A percentile compares a stretch with the other conserved stretches of the same genome.
These are phyloP conservation scores for Barbarea vulgaris DNA, from an alignment of 345 rosid species.

Conservation along the genomic window DNA sequence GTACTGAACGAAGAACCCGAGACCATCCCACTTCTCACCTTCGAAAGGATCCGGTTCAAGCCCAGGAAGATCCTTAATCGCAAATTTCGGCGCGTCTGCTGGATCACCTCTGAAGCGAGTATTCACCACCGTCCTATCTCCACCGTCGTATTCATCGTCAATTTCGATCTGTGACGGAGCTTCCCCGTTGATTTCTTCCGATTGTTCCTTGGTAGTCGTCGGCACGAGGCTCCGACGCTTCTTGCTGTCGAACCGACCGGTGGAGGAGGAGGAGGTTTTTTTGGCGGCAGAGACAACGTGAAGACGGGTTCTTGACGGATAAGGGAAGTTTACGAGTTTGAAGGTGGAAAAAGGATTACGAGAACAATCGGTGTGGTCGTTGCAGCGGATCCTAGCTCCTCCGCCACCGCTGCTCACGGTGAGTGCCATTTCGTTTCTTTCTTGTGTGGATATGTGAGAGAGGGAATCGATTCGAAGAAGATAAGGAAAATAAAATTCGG, in stretches of 20 bases:
- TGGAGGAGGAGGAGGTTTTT: constrained; percentile 49
- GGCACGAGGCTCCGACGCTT: constrained; percentile 53
- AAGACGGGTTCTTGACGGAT: constrained; percentile 30
- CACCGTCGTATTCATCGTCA: constrained; percentile 32
- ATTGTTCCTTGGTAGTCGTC: constrained; percentile 40
- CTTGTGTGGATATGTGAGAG: constrained; percentile 41
- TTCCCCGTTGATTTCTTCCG: constrained; percentile 28
- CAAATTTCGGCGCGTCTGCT: constrained; percentile 34
- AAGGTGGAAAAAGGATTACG: constrained; percentile 5
- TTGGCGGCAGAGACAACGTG: constrained; percentile 63
- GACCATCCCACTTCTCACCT: constrained; percentile 77
- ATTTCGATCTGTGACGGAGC: constrained; percentile 35
- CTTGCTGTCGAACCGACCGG: constrained; percentile 73
- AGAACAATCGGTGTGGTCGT: constrained; percentile 30
- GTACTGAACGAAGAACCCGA: constrained; percentile 85
- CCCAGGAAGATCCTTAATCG: constrained; percentile 67
- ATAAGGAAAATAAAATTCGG: constrained; percentile 21
- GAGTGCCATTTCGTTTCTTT: constrained; percentile 47
- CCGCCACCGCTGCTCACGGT: constrained; percentile 48
- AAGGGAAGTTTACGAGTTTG: constrained; percentile 38
- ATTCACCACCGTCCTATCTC: constrained; percentile 36
- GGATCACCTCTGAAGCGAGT: constrained; percentile 37
- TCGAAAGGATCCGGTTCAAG: constrained; percentile 72
- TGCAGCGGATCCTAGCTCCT: constrained; percentile 46
- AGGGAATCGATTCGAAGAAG: constrained; percentile 31